A percentile compares a stretch with the other conserved stretches of the same genome.
These are phyloP conservation scores for Rosa chinensis DNA, from an alignment of 306 rosid genomes.

Conservation along the genomic window DNA sequence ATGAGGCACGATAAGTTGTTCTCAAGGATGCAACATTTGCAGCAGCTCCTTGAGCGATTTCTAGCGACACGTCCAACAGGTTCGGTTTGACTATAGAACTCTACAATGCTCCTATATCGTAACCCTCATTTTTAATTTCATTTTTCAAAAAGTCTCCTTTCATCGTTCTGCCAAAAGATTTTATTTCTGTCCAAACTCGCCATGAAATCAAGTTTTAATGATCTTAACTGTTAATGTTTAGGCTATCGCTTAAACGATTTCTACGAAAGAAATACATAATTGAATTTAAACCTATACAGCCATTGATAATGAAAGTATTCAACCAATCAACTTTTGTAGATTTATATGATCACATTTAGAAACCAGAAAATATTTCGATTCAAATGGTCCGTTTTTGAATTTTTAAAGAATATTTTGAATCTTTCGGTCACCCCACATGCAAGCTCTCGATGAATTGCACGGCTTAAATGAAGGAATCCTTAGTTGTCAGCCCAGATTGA, in stretches of 20 bases:
- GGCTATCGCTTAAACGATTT: background rate
- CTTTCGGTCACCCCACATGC: background rate
- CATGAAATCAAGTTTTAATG: background rate
- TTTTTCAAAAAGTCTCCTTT: background rate
- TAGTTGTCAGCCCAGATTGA: background rate
- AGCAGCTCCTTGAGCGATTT: slow-evolving; percentile 78
- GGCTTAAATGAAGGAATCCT: background rate
- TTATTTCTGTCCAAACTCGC: background rate
- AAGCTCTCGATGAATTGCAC: background rate
- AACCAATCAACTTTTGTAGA: background rate
- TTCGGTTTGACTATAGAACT: slow-evolving; percentile 7
- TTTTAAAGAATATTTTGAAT: background rate
- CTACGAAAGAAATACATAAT: background rate
- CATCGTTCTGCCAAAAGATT: background rate
- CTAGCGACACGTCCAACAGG: slow-evolving; percentile 98
- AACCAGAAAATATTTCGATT: background rate
- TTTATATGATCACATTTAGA: background rate
- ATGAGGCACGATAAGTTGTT: slow-evolving; percentile 60
- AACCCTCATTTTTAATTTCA: background rate
- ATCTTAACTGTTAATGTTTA: background rate
- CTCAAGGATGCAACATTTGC: slow-evolving; percentile 76
- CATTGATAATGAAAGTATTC: background rate
- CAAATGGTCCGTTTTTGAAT: background rate
- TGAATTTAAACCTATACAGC: background rate
- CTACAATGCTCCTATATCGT: background rate